phyloP scores from a whole-genome alignment of 495 filamentous ascomycete species.

The Talaromyces liani region DNA sequence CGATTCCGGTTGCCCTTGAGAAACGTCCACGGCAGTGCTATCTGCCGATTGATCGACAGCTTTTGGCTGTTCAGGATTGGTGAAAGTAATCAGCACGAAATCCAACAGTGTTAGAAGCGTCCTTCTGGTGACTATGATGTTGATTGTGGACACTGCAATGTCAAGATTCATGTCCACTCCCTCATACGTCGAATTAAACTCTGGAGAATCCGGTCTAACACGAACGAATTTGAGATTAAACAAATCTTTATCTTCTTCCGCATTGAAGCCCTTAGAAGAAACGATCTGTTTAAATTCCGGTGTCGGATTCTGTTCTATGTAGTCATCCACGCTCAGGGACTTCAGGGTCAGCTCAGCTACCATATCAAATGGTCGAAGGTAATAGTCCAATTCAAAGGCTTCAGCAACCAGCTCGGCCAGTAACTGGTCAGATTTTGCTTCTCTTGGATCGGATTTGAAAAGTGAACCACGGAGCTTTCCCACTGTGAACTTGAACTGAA shows the following conservation, averaged over 20 bases:
- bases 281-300: slow-evolving; percentile 96
- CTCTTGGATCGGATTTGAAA: slow-evolving; percentile 77
- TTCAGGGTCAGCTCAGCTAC: slow-evolving; percentile 80
- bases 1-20: slow-evolving; percentile 29
- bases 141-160: slow-evolving; percentile 89
- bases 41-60: slow-evolving; percentile 26
- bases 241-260: slow-evolving; percentile 69
- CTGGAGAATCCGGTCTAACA: slow-evolving; percentile 85
- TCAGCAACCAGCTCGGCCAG: slow-evolving; percentile 89
- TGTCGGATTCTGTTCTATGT: slow-evolving; percentile 79
- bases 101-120: slow-evolving; percentile 92
- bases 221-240: slow-evolving; percentile 82
- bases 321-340: slow-evolving; percentile 86
- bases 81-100: slow-evolving; percentile 92
- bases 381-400: slow-evolving; percentile 78
- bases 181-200: slow-evolving; percentile 85
- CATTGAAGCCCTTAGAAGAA: slow-evolving; percentile 71
- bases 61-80: slow-evolving; percentile 52
- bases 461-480: slow-evolving; percentile 88
- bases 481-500: slow-evolving; percentile 94
- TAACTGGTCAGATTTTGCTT: slow-evolving; percentile 66
- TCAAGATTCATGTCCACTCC: slow-evolving; percentile 90
- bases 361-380: slow-evolving; percentile 84
- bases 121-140: slow-evolving; percentile 85
- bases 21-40: slow-evolving; percentile 39